Evolutionary conservation across 768 basidiomycete genomes (phyloP), one percentile per base, ranked within the genome.

Genomic region (Pisolithus sp.): DNA sequence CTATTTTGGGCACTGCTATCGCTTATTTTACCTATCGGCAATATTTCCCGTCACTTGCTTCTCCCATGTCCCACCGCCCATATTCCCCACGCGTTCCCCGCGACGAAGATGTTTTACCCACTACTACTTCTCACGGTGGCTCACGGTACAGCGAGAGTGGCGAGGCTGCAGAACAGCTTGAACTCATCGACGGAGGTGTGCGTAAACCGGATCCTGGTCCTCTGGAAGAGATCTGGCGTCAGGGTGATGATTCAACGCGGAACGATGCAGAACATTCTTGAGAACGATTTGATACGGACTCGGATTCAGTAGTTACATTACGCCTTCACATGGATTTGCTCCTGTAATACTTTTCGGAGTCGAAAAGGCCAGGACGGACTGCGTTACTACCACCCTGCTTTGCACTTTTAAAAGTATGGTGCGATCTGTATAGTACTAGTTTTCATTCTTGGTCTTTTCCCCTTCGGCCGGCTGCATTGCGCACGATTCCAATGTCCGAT

Each of bases 21-120:
- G 74, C 90, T 17, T 86, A 79, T 69, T 86, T 92, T 59, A 66
- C 79, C 15, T 94, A 94, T 68, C 81, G 87, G 40, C 89, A 89
- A 62, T 91, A 92, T 68, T 93, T 86, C 60, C 88, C 86, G 18
- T 72, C 79, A n/a, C 76, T 91, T n/a, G 62, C 69, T 2, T 81
- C 83, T 0, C 73, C 79, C 18, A 61, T 74, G 34, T 82, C 80
- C 3, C 85, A 92, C 61, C 75, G 73, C n/a, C 87, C 90, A 0
- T 79, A 86, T 63, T 72, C 82, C 5, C 86, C 89, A 17, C 83
- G 87, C 39, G 78, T 82, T 53, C 69, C 71, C 40, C 75, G 72
- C 34, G 74, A 73, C 1, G 66, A 71, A 5, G 59, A 62, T 2
- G 53, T 68, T 8, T 73, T 85, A 8, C 81, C 81, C 63, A 74